phyloP scores from a whole-genome alignment of 2,329 filamentous ascomycete genomes.

The Aspergillus tamarii region DNA sequence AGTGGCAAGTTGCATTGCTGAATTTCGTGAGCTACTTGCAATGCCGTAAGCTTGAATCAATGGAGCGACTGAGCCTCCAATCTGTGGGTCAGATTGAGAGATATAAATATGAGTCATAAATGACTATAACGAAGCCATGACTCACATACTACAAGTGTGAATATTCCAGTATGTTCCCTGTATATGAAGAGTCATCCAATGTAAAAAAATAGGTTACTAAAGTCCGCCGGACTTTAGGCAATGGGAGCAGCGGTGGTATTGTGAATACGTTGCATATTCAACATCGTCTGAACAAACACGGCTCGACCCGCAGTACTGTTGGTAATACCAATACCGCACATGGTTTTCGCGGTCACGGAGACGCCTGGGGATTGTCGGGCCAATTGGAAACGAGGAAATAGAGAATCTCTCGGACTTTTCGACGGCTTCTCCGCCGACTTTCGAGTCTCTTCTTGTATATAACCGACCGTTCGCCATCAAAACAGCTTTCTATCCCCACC shows the following conservation, averaged over 20 bases:
- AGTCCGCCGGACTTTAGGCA: background rate
- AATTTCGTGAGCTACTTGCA: background rate
- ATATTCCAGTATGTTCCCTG: background rate
- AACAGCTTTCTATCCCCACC: slow-evolving; percentile 21
- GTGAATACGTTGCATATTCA: background rate
- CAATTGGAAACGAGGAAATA: slow-evolving; percentile 2
- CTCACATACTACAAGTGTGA: background rate
- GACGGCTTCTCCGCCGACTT: background rate
- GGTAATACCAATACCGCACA: background rate
- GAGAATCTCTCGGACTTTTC: background rate
- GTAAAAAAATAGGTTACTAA: background rate
- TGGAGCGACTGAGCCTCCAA: background rate
- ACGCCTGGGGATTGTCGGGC: background rate
- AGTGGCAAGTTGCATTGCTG: background rate
- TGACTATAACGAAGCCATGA: background rate
- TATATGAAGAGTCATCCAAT: background rate
- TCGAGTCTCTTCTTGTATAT: background rate
- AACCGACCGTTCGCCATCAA: background rate
- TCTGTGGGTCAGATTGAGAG: background rate
- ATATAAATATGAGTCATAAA: background rate
- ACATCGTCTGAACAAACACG: background rate
- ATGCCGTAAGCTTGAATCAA: background rate
- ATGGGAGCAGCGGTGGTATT: background rate
- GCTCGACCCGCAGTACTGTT: background rate
- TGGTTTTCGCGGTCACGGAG: background rate